Base-by-base conservation (phyloP, 2,329 filamentous ascomycete genomes). In the Cladosporium sp. region DNA sequence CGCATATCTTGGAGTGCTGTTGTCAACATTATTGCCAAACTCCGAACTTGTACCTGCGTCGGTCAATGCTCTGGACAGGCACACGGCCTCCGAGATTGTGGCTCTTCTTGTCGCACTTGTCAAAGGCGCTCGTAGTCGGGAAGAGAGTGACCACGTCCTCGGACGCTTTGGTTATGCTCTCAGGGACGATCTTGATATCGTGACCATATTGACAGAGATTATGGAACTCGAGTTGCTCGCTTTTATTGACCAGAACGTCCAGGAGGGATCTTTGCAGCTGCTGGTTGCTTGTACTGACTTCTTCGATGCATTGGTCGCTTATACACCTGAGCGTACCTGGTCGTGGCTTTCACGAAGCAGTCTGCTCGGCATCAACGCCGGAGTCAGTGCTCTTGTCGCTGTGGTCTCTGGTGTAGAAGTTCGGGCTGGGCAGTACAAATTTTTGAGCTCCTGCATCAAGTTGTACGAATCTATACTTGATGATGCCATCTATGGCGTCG, bases 301-400 rank as follows among this genome's bases (percentile, higher is more conserved):
- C 72, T 81, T 96, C 43, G 86, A 90, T 70, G 87, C 89, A 2
- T 80, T 96, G 21, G 78, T 95, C 28, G 83, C 85, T 11, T 71
- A 90, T n/a, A 87, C 90, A 60, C 94, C 95, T 0, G 91, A 90
- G 65, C 85, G 93, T 66, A 88, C 97, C 6, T 98, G 95, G 93
- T 93, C 94, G 3, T 91, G 94, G 75, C 85, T 99, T 72, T 88
- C 89, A 3, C 88, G 92, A 65, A 96, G 92, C 76, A 88, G 89
- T 68, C 81, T 99, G 21, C 83, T 99, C 54, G 90, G 91, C 70
- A 86, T 88, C 6, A 89, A 92, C 70, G 89, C 91, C 11, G 89
- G 89, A 68, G 89, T 89, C 16, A 91, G 92, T 13, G 89, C 90
- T 67, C 84, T 99, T 67, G 87, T 89, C 46, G 88, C 88, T 58